Evolutionary conservation across 2,329 filamentous ascomycete genomes (phyloP).

Genomic region (Fusarium decemcellulare): DNA sequence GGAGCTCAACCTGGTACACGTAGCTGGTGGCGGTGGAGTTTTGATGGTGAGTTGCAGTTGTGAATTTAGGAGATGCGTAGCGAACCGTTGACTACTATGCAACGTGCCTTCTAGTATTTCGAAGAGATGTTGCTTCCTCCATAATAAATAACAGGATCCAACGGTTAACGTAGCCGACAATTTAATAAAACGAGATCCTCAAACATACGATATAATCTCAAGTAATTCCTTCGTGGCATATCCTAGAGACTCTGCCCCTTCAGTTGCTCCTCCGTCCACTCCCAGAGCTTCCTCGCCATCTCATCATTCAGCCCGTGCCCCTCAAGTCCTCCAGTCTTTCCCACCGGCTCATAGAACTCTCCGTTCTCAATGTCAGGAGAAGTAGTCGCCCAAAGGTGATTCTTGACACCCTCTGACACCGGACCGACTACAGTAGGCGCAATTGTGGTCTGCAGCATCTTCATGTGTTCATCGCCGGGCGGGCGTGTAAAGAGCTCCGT

Average conservation of each 20-base stretch:
- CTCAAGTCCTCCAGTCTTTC: neutral
- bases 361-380: neutral
- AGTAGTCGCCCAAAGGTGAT: neutral
- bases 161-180: too few relatives aligned
- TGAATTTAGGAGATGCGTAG: too few relatives aligned
- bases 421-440: neutral
- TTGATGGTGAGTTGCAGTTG: too few relatives aligned
- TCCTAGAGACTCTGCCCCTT: neutral
- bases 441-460: neutral
- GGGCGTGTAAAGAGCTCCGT: neutral
- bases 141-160: too few relatives aligned
- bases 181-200: too few relatives aligned
- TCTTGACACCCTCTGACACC: neutral
- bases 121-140: too few relatives aligned
- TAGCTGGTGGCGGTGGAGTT: too few relatives aligned
- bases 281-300: neutral
- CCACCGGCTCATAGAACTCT: constrained; percentile 1
- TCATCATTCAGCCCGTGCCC: constrained; percentile 2
- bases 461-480: neutral
- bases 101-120: too few relatives aligned
- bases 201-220: too few relatives aligned
- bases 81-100: too few relatives aligned
- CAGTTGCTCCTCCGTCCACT: constrained; percentile 6
- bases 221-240: too few relatives aligned
- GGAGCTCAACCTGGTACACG: too few relatives aligned